A percentile compares a stretch with the other conserved stretches of the same genome.
Evolutionary conservation across 345 rosid species (phyloP).

Genomic region (Boechera stricta): DNA sequence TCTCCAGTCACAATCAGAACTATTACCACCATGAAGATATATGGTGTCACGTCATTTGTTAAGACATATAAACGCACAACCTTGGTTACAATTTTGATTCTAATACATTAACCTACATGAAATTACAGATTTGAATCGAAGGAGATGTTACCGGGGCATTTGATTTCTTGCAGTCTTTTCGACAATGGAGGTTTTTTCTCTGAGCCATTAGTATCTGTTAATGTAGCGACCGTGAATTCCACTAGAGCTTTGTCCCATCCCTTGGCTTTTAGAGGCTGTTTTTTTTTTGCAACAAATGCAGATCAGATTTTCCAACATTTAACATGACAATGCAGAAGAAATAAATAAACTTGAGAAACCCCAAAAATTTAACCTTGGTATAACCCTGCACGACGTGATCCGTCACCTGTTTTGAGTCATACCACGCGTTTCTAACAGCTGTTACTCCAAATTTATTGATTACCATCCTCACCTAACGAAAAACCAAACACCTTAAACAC

Average conservation of each 20-base stretch:
- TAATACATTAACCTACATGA: neutral
- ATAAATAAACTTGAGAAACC: neutral
- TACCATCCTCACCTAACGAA: slow-evolving; percentile 63
- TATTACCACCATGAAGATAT: slow-evolving; percentile 26
- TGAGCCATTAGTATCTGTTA: slow-evolving; percentile 49
- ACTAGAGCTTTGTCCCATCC: slow-evolving; percentile 87
- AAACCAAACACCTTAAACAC: slow-evolving; percentile 13
- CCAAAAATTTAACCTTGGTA: slow-evolving; percentile 60
- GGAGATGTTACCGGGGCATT: slow-evolving; percentile 66
- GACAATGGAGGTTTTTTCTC: slow-evolving; percentile 55
- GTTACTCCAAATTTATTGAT: slow-evolving; percentile 76
- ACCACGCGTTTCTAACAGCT: slow-evolving; percentile 77
- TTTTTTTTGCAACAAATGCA: slow-evolving; percentile 10
- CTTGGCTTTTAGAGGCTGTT: slow-evolving; percentile 71
- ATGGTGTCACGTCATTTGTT: slow-evolving; percentile 1
- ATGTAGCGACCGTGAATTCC: slow-evolving; percentile 70
- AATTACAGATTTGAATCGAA: neutral
- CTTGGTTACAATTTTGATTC: neutral
- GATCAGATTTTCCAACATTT: neutral
- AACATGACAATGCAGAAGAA: slow-evolving; percentile 5
- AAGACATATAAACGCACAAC: neutral
- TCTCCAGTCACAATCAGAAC: slow-evolving; percentile 86
- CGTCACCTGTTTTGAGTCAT: slow-evolving; percentile 59
- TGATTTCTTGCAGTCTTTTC: slow-evolving; percentile 64
- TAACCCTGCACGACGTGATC: slow-evolving; percentile 71